phyloP scores from a whole-genome alignment of 2,329 filamentous ascomycete species.

The Alternaria triticimaculans region DNA sequence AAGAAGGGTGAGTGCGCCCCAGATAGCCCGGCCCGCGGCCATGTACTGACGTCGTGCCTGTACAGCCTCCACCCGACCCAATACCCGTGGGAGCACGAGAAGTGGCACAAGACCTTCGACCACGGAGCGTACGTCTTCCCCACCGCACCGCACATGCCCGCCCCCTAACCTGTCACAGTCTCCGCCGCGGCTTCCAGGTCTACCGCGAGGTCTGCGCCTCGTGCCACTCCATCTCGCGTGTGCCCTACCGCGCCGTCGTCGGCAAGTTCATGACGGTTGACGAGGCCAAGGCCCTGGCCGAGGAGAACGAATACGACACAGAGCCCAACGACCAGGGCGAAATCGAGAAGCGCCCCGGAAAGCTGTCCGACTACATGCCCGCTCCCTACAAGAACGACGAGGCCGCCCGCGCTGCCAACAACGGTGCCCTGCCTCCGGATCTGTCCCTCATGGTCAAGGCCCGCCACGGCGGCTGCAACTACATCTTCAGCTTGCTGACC shows the following conservation, averaged over 20 bases:
- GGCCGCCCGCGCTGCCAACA: slow-evolving; percentile 96
- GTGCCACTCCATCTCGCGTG: slow-evolving; percentile 94
- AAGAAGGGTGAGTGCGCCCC: slow-evolving; percentile 86
- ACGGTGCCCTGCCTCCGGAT: slow-evolving; percentile 96
- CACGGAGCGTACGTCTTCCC: slow-evolving; percentile 81
- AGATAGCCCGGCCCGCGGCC: slow-evolving; percentile 33
- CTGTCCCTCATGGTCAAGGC: slow-evolving; percentile 97
- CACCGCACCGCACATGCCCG: neutral
- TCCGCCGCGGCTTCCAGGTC: slow-evolving; percentile 98
- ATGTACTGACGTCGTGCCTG: slow-evolving; percentile 34
- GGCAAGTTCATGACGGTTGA: slow-evolving; percentile 93
- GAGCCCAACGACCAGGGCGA: slow-evolving; percentile 98
- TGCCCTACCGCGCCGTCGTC: slow-evolving; percentile 92
- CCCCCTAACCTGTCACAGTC: slow-evolving; percentile 59
- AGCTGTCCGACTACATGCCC: slow-evolving; percentile 97
- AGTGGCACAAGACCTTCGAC: slow-evolving; percentile 95
- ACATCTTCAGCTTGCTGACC: slow-evolving; percentile 96
- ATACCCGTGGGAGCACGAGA: slow-evolving; percentile 95
- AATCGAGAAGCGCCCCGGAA: slow-evolving; percentile 97
- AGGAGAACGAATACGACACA: slow-evolving; percentile 98
- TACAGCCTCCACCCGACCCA: slow-evolving; percentile 84
- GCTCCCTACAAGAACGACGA: slow-evolving; percentile 98
- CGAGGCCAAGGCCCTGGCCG: slow-evolving; percentile 95
- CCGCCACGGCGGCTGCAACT: slow-evolving; percentile 96
- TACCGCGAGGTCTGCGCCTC: slow-evolving; percentile 98